Percentiles rank a stretch among this genome's conserved stretches.
Conservation (phyloP, 805 yeast genomes). For the Myxozyma mucilagina region DNA sequence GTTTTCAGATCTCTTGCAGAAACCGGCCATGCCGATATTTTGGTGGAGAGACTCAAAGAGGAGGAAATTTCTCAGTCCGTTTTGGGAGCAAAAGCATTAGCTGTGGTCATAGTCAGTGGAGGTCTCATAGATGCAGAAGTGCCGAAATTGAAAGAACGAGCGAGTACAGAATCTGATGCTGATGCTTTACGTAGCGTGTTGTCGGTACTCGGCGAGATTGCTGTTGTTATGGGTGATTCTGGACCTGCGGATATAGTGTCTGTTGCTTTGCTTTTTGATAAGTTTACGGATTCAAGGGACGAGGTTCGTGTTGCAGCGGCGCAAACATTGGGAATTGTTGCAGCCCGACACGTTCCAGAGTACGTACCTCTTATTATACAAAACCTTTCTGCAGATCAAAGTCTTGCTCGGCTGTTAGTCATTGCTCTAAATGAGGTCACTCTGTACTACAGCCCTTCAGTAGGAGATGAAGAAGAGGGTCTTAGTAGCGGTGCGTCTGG, state of each 20-base stretch:
- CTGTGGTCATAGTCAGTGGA: slow-evolving; percentile 19
- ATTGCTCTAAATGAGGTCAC: slow-evolving; percentile 40
- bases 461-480: neutral
- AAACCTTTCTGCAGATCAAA: slow-evolving; percentile 34
- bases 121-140: slow-evolving; percentile 7
- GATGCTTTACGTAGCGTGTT: slow-evolving; percentile 9
- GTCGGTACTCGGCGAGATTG: slow-evolving; percentile 26
- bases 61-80: slow-evolving; percentile 30
- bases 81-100: slow-evolving; percentile 20
- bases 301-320: slow-evolving; percentile 51
- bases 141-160: neutral
- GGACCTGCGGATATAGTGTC: slow-evolving; percentile 14
- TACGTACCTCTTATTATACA: slow-evolving; percentile 46
- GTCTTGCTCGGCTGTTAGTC: slow-evolving; percentile 35
- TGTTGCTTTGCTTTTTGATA: slow-evolving; percentile 41
- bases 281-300: slow-evolving; percentile 41
- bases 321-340: slow-evolving; percentile 53
- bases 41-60: neutral
- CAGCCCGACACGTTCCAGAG: slow-evolving; percentile 44
- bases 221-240: slow-evolving; percentile 2
- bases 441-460: neutral
- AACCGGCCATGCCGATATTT: slow-evolving; percentile 4
- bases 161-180: neutral
- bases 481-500: neutral
- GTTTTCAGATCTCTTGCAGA: slow-evolving; percentile 11